Evolutionary conservation across 2,329 filamentous ascomycete genomes (phyloP).

Genomic region (Aureobasidium pullulans): DNA sequence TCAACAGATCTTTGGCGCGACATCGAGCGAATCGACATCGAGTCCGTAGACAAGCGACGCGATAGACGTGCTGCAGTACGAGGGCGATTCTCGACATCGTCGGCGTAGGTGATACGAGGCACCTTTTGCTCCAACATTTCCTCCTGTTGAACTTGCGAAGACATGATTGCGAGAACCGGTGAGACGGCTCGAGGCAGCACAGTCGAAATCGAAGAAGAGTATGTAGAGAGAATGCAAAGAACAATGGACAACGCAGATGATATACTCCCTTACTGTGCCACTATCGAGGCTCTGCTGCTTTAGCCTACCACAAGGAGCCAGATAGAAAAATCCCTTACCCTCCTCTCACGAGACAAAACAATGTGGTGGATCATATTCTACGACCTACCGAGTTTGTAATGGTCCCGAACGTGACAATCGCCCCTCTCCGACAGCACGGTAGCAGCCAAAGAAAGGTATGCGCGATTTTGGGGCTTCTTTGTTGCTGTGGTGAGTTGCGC

Average conservation of each 20-base stretch:
- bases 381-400: not conserved
- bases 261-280: not conserved
- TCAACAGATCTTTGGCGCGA: slow-evolving; percentile 33
- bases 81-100: slow-evolving; percentile 29
- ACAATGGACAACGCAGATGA: not conserved
- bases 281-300: too few species aligned
- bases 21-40: slow-evolving; percentile 30
- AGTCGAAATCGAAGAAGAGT: not conserved
- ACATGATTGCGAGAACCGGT: not conserved
- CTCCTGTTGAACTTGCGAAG: not conserved
- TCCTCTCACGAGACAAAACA: not conserved
- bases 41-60: slow-evolving; percentile 24
- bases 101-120: slow-evolving; percentile 24
- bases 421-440: too few species aligned
- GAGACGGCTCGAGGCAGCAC: not conserved
- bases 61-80: slow-evolving; percentile 18
- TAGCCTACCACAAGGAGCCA: too few species aligned
- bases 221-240: not conserved
- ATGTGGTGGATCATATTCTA: not conserved
- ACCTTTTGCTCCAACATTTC: not conserved
- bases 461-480: not conserved
- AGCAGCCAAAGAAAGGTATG: not conserved
- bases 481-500: not conserved
- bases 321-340: not conserved
- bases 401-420: not conserved